Conservation (phyloP, 148 eudicot species). For the Nyssa sinensis region DNA sequence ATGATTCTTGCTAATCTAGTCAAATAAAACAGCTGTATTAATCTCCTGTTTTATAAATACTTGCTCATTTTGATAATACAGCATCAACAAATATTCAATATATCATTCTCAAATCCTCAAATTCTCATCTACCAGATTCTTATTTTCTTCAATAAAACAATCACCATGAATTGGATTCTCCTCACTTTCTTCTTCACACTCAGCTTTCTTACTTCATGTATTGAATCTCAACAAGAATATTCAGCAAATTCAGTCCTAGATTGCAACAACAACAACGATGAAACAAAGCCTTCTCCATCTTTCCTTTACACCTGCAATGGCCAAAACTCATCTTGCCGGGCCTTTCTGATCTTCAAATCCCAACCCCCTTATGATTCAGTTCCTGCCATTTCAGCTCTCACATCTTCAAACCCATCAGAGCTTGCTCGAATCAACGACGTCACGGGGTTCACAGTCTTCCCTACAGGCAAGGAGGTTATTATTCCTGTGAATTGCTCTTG, state of each 20-base stretch:
- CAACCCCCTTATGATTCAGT: slow-evolving; percentile 42
- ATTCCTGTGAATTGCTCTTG: slow-evolving; percentile 65
- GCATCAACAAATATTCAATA: neutral
- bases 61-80: neutral
- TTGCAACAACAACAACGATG: slow-evolving; percentile 27
- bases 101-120: neutral
- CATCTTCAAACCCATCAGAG: slow-evolving; percentile 30
- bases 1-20: neutral
- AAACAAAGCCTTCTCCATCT: slow-evolving; percentile 27
- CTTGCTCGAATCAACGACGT: slow-evolving; percentile 43
- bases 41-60: neutral
- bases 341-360: slow-evolving; percentile 54
- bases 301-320: slow-evolving; percentile 63
- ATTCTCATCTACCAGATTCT: neutral
- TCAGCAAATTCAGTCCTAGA: slow-evolving; percentile 26
- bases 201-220: slow-evolving; percentile 7
- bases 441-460: slow-evolving; percentile 32
- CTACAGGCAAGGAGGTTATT: slow-evolving; percentile 48
- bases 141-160: neutral
- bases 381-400: slow-evolving; percentile 46
- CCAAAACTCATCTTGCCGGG: slow-evolving; percentile 38
- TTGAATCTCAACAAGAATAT: slow-evolving; percentile 32
- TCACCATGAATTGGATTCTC: slow-evolving; percentile 13
- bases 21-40: neutral
- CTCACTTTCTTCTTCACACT: neutral